These are phyloP conservation scores for Filobasidium floriforme DNA, from an alignment of 768 basidiomycete species.

Conservation along the genomic window DNA sequence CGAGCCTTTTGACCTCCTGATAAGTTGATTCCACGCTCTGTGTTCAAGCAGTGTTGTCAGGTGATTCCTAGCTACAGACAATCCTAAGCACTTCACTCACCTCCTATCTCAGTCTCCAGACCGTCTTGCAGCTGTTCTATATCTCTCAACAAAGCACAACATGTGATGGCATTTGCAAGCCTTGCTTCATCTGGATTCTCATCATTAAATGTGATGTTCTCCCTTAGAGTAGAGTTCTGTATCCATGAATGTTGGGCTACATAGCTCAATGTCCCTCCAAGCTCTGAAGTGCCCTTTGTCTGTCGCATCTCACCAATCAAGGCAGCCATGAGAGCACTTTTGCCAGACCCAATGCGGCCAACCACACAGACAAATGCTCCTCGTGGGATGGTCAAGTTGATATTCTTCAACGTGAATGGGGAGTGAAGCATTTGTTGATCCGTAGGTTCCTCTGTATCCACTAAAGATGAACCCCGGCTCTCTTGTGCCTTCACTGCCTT, in stretches of 20 bases:
- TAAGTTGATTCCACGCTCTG: constrained; percentile 59
- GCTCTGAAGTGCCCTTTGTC: constrained; percentile 25
- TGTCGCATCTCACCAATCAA: constrained; percentile 41
- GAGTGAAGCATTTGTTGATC: neutral
- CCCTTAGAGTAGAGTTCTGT: constrained; percentile 37
- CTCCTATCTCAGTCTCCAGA: constrained; percentile 30
- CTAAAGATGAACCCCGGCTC: neutral
- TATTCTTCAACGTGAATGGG: constrained; percentile 53
- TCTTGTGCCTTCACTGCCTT: neutral
- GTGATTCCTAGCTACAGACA: neutral
- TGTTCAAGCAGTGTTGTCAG: constrained; percentile 31
- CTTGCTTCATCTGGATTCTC: constrained; percentile 24
- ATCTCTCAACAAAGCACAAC: constrained; percentile 34
- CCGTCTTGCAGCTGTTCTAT: constrained; percentile 33
- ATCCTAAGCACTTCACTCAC: neutral
- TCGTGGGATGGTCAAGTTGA: constrained; percentile 26
- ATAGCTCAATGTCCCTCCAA: constrained; percentile 36
- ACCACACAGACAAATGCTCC: constrained; percentile 39
- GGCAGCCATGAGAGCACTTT: constrained; percentile 35
- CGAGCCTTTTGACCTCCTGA: constrained; percentile 42
- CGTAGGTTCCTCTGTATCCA: neutral
- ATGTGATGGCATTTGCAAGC: constrained; percentile 31
- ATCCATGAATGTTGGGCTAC: constrained; percentile 44
- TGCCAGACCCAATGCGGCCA: constrained; percentile 41
- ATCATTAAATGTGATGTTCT: constrained; percentile 40